These are phyloP conservation scores for Coemansia sp. DNA, from an alignment of 192 early-diverging fungal genomes.

Conservation along the genomic window DNA sequence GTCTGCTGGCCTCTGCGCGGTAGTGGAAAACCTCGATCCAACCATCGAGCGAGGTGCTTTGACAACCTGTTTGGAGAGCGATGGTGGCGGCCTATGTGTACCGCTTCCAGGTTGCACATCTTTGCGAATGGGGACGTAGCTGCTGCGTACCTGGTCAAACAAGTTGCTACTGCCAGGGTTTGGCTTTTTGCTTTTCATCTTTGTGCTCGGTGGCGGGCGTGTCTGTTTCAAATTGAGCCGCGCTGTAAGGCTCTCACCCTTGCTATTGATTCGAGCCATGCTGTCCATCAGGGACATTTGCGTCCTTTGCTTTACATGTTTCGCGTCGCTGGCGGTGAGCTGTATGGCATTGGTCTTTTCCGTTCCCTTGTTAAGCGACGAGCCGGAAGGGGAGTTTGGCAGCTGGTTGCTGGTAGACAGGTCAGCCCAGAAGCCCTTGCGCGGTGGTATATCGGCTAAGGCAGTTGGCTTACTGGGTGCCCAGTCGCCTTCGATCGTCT, in stretches of 20 bases:
- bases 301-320: conserved; percentile 7
- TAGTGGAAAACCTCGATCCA: conserved; percentile 6
- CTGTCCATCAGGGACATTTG: conserved; percentile 38
- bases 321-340: conserved; percentile 16
- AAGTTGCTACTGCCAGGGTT: not conserved
- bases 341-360: conserved; percentile 12
- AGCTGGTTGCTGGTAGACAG: not conserved
- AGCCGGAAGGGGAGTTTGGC: not conserved
- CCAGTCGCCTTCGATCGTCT: not conserved
- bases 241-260: conserved; percentile 6
- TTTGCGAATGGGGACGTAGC: conserved; percentile 22
- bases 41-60: conserved; percentile 38
- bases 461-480: not conserved
- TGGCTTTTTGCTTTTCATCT: not conserved
- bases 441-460: not conserved
- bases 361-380: not conserved
- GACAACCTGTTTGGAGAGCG: conserved; percentile 28
- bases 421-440: not conserved
- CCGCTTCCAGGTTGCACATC: not conserved
- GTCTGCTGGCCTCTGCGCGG: not conserved
- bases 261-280: conserved; percentile 7
- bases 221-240: not conserved
- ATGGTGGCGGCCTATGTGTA: not conserved
- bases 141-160: conserved; percentile 27
- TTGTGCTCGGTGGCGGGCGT: not conserved